Evolutionary conservation across 2,329 filamentous ascomycete species (phyloP), one percentile per base, ranked within the genome.

Genomic region (Colletotrichum zoysiae): DNA sequence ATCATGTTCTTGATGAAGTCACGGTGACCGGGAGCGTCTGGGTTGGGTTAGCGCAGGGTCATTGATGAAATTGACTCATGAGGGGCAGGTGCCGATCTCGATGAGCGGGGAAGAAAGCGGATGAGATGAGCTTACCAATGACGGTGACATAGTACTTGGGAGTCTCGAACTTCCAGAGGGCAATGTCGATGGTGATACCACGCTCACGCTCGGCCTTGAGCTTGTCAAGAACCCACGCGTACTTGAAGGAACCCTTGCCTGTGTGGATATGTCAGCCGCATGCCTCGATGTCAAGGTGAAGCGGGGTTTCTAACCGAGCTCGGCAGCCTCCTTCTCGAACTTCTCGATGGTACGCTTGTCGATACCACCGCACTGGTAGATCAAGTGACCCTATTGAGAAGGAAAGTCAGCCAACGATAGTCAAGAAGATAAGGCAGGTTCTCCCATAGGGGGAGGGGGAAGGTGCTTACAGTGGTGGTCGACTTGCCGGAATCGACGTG

Each of bases 1-100:
- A 99, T 99, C 96, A 99, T 99, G 95, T 98, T 99, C 95, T 99
- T 99, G 94, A 99, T 98, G 92, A 98, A 99, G 85, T 99, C 96
- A 96, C 96, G 95, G 89, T 99, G 96, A 88, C 96, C 96, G 83
- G 96, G 96, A 86, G 96, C 96, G 84, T 99, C 94, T 93, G 78
- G 12, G 20, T 46, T 18, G 30, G 2, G 65, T 67, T 35, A 75
- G 65, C 30, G 2, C 3, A 6, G 59, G 56, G 33, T 23, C 2
- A 11, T 16, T 1, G 30, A 57, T n/a, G 20, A 16, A 16, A 53
- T 8, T 11, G 53, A 30, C 30, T 60, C 6, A 3, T 23, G 3
- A 11, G 5, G 5, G 20, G 16, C 46, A 42, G 16, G 23, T 12
- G 46, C 3, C 44, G 11, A 26, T 42, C n/a, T 4, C 33, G 8